phyloP scores from a whole-genome alignment of 2,329 filamentous ascomycete genomes.

The Venturiaceae sp. region DNA sequence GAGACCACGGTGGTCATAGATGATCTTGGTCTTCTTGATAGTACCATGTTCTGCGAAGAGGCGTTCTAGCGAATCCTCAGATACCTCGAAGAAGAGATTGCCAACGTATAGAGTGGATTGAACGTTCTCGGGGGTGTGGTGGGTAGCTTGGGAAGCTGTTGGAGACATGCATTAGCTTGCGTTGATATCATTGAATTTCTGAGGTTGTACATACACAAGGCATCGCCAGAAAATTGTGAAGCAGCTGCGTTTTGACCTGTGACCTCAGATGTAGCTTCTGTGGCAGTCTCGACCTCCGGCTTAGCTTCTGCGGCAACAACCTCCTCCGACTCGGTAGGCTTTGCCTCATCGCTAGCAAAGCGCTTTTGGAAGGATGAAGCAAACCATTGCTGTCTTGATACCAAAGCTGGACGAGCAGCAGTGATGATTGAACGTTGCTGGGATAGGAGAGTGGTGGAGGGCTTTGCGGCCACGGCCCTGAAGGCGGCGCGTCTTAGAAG shows the following conservation, averaged over 20 bases:
- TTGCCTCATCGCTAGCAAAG: constrained; percentile 36
- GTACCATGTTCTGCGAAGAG: constrained; percentile 51
- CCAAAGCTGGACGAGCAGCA: constrained; percentile 23
- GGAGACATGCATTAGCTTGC: constrained; percentile 2
- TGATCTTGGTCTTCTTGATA: constrained; percentile 42
- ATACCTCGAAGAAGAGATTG: constrained; percentile 62
- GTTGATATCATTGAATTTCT: too few species aligned
- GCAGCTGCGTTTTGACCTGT: constrained; percentile 18
- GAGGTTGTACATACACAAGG: too few species aligned
- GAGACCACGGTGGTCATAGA: constrained; percentile 51
- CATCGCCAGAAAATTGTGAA: constrained; percentile 15
- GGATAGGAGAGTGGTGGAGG: constrained; percentile 32
- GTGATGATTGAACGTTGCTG: constrained; percentile 31
- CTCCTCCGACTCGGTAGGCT: constrained; percentile 16
- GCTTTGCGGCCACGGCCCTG: constrained; percentile 38
- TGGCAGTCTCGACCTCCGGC: constrained; percentile 26
- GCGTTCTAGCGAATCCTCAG: constrained; percentile 47
- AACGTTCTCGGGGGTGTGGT: constrained; percentile 14
- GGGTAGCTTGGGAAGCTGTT: constrained; percentile 14
- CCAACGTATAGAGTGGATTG: constrained; percentile 47
- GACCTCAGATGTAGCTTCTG: constrained; percentile 18
- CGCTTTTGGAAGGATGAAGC: constrained; percentile 33
- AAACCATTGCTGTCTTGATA: constrained; percentile 29
- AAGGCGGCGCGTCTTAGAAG: constrained; percentile 47
- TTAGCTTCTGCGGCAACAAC: constrained; percentile 21